Evolutionary conservation across 768 basidiomycete genomes (phyloP), one percentile per base, ranked within the genome.

Genomic region (Leccinellum albellum): DNA sequence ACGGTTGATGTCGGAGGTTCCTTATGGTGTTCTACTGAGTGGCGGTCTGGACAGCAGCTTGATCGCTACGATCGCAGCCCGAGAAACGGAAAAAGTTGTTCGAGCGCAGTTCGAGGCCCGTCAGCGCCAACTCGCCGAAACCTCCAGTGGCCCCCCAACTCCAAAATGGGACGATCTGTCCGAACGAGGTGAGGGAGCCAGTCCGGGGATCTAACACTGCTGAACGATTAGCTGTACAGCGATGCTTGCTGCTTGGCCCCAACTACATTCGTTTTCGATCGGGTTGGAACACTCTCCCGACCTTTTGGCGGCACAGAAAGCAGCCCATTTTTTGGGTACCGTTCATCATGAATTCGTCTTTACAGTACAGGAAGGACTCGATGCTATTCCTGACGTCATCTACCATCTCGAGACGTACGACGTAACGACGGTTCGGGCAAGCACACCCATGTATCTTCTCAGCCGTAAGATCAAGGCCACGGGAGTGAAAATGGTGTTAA

Each of bases 401-500:
- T 88, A 98, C 73, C 96, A 98, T 69, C 85, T 99, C 33, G 97
- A 99, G 76, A 98, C 97, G 2, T 98, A 93, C 74, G 97, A 99
- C 72, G 97, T 99, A 56, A 99, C 97, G 28, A 99, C 97, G 37
- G 92, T 98, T 50, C 88, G 97, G 49, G 97, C 97, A 9, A 93
- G 90, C 66, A 98, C 95, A 4, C 97, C 97, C 3, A 99, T 99
- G 97, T 98, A 98, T 74, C 86, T 99, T 28, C 84, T 99, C 58
- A 93, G 90, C 70, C 83, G 97, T 50, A 98, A 99, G 77, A 95
- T 99, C 78, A 99, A 98, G 77, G 96, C 97, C 4, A 98, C 94
- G 91, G 97, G 97, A 56, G 97, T 99, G 53, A 99, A 99, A 78
- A 99, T 99, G 97, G 97, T 99, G 15, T 80, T 98, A 33, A 92